Percentiles rank a stretch among this genome's conserved stretches.
phyloP scores from a whole-genome alignment of 129 eudicot species.

The Heracleum sosnowskyi region DNA sequence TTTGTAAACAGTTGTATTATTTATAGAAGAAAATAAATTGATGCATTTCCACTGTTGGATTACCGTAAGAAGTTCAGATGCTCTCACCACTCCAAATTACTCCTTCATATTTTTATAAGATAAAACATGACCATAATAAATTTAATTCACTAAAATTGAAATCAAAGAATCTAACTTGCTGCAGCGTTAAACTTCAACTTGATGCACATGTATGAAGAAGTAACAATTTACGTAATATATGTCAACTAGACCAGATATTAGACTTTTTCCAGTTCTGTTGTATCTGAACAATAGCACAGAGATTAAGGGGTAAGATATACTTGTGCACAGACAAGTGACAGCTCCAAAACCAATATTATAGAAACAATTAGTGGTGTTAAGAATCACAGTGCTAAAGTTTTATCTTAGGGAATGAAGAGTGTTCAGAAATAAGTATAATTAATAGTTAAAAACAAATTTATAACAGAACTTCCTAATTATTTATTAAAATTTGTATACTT shows the following conservation, averaged over 20 bases:
- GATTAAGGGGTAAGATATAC: background rate
- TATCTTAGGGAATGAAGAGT: background rate
- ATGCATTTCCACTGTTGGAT: background rate
- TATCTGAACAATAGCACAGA: background rate
- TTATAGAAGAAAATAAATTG: no score
- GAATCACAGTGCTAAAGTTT: background rate
- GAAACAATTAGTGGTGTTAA: no score
- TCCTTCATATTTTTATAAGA: no score
- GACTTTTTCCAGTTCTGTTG: background rate
- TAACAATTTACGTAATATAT: background rate
- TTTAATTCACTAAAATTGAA: background rate
- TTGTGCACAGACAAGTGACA: background rate
- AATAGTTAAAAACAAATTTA: background rate
- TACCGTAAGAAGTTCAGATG: no score
- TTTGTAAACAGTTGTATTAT: background rate
- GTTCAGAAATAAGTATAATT: background rate
- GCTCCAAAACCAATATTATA: background rate
- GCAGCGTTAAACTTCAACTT: background rate
- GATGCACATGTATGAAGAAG: background rate
- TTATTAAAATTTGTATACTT: background rate
- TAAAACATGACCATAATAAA: background rate
- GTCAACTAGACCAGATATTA: background rate
- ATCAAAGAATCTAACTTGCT: background rate
- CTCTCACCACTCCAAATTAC: background rate
- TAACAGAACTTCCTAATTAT: background rate